Evolutionary conservation across 2,329 filamentous ascomycete species (phyloP), one percentile per base, ranked within the genome.

Genomic region (Colletotrichum sp.): DNA sequence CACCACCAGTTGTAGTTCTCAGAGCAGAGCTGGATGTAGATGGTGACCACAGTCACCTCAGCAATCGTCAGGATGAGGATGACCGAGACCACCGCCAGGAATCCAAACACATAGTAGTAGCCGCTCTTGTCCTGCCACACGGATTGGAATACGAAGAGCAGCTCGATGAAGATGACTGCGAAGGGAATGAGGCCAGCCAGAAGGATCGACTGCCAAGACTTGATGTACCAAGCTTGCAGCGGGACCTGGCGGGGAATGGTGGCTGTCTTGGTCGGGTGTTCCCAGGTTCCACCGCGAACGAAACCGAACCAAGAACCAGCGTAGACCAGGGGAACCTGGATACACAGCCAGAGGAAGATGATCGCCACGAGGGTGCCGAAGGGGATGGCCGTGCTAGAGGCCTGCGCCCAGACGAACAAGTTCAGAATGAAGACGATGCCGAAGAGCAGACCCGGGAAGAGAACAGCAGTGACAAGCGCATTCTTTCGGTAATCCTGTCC

Each of bases 1-100:
- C 95, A 98, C 95, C 95, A 97, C 95, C 95, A 98, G 83, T 95
- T 91, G 85, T 97, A 94, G 84, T 98, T 96, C 89, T 98, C 95
- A 3, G 92, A 89, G 85, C 95, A 96, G 21, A 98, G 91, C 85
- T 95, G 94, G 64, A 95, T 90, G 84, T 98, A 98, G 18, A 95
- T 94, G 3, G 93, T 93, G 75, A 98, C 95, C 26, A 98, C 91
- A 1, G 95, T 96, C 68, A 96, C 95, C 86, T 97, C 95, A 79
- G 95, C 92, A 34, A 98, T 92, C 1, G 95, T 95, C 57, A 97
- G 84, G 34, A 95, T 88, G 10, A 97, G 86, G 73, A 97, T 94
- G 13, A 91, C 86, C 28, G 89, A 93, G 12, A 97, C 94, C 18
- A 95, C 92, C 9, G 93, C 92, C 78, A 97, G 85, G 86, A 96